Evolutionary conservation across 2,329 filamentous ascomycete genomes (phyloP).

Genomic region (Escovopsis sp.): DNA sequence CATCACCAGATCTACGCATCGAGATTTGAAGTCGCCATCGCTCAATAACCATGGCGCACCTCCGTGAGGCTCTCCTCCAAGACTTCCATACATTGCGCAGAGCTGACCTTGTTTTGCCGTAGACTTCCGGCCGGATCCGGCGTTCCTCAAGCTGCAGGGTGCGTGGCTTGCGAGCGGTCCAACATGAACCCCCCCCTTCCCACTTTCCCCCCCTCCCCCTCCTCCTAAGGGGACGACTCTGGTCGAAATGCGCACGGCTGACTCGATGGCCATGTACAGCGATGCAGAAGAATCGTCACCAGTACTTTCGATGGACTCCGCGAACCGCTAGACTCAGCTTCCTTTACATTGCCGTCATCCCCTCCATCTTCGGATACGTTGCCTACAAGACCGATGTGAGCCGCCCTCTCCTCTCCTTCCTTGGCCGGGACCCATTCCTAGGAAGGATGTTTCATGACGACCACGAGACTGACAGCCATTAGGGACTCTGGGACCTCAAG

Average conservation of each 20-base stretch:
- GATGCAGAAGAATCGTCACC: slow-evolving; percentile 72
- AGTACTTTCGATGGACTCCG: slow-evolving; percentile 89
- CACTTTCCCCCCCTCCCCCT: slow-evolving; percentile 5
- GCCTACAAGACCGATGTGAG: slow-evolving; percentile 78
- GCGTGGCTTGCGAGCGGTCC: no score
- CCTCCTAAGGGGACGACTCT: not conserved
- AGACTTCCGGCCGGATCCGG: slow-evolving; percentile 28
- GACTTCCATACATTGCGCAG: not conserved
- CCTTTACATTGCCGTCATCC: slow-evolving; percentile 60
- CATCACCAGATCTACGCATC: slow-evolving; percentile 6
- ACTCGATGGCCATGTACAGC: slow-evolving; percentile 40
- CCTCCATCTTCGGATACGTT: slow-evolving; percentile 51
- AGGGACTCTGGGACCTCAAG: slow-evolving; percentile 78
- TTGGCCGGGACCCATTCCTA: no score
- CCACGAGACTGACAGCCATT: slow-evolving; percentile 10
- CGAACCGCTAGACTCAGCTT: slow-evolving; percentile 69
- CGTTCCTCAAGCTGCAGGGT: slow-evolving; percentile 25
- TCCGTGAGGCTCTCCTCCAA: slow-evolving; percentile 14
- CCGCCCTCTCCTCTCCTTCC: no score
- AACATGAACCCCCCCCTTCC: no score
- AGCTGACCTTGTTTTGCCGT: slow-evolving; percentile 12
- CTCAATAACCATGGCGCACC: slow-evolving; percentile 23
- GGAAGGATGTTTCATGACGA: no score
- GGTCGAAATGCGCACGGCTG: slow-evolving; percentile 8
- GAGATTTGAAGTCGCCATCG: slow-evolving; percentile 11